phyloP scores from a whole-genome alignment of 805 yeast genomes.

The Cyberlindnera lachancei region DNA sequence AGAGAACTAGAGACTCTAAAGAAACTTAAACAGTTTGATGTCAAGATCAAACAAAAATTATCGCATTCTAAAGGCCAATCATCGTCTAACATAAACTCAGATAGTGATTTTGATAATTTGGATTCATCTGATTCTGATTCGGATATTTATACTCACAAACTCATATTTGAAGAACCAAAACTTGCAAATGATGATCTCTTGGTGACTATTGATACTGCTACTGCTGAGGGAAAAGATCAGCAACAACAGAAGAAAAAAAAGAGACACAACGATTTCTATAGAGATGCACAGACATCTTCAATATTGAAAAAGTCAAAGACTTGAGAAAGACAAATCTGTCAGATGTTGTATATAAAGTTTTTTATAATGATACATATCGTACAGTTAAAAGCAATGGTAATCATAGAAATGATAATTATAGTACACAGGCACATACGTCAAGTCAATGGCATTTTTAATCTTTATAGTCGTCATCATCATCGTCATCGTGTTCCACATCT shows the following conservation, averaged over 20 bases:
- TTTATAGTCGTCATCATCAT: slow-evolving; percentile 3
- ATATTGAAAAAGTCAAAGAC: too few relatives aligned
- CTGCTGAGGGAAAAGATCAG: neutral
- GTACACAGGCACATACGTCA: too few relatives aligned
- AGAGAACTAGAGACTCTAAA: slow-evolving; percentile 25
- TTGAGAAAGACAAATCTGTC: too few relatives aligned
- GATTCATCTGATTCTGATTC: slow-evolving; percentile 19
- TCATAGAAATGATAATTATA: too few relatives aligned
- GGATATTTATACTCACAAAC: slow-evolving; percentile 13
- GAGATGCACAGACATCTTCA: slow-evolving; percentile 2
- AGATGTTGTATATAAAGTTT: too few relatives aligned
- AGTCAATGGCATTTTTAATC: slow-evolving; percentile 1
- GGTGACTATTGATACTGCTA: slow-evolving; percentile 12
- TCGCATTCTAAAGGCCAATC: neutral
- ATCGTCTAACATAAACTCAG: neutral
- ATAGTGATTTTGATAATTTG: slow-evolving; percentile 13
- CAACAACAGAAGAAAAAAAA: slow-evolving; percentile 1
- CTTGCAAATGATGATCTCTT: slow-evolving; percentile 15
- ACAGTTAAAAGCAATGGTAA: too few relatives aligned
- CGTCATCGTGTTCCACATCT: slow-evolving; percentile 2
- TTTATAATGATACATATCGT: too few relatives aligned
- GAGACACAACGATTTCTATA: slow-evolving; percentile 10
- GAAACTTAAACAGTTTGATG: slow-evolving; percentile 21
- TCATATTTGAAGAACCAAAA: slow-evolving; percentile 13
- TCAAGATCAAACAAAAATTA: slow-evolving; percentile 11